Conservation (phyloP, 805 yeast species). For the Yarrowia osloensis region DNA sequence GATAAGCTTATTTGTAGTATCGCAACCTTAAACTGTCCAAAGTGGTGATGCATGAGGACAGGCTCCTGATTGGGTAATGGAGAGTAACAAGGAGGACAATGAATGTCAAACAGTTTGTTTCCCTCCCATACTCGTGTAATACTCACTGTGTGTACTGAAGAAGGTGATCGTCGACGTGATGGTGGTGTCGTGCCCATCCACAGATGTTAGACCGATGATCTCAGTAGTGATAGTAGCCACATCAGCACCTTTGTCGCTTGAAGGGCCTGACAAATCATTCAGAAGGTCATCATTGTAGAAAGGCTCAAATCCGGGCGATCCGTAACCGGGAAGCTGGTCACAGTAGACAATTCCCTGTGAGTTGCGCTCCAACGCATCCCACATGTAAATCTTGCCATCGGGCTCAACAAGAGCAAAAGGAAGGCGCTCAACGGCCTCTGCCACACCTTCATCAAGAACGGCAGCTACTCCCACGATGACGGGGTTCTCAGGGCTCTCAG, state of each 20-base stretch:
- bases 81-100: too few species aligned
- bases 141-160: not conserved
- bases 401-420: constrained; percentile 53
- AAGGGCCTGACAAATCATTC: not conserved
- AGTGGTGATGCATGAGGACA: too few species aligned
- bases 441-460: not conserved
- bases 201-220: not conserved
- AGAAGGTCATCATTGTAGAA: not conserved
- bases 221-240: not conserved
- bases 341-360: constrained; percentile 47
- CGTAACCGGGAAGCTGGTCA: constrained; percentile 9
- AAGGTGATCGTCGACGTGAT: not conserved
- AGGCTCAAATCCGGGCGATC: not conserved
- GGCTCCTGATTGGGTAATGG: too few species aligned
- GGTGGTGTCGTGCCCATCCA: not conserved
- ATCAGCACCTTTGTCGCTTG: too few species aligned
- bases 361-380: not conserved
- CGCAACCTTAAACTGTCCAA: not conserved
- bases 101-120: too few species aligned
- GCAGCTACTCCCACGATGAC: not conserved
- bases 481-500: not conserved
- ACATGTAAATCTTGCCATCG: constrained; percentile 60
- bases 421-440: not conserved
- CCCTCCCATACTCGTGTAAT: too few species aligned
- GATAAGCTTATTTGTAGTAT: not conserved